Conservation (phyloP, 192 early-diverging fungal genomes). For the Polychytrium aggregatum region DNA sequence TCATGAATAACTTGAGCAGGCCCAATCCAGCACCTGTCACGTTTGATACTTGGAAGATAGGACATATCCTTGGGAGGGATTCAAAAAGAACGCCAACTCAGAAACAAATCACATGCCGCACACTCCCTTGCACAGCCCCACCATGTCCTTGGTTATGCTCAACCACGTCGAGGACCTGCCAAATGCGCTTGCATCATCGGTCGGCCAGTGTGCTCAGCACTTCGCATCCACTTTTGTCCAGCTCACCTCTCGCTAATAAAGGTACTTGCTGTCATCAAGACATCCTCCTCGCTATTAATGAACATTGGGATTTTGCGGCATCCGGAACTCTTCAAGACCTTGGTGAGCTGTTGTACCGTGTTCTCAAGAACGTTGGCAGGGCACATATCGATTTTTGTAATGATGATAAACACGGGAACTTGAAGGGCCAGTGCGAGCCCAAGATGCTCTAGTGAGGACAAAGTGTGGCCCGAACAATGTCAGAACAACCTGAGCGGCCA, state of each 20-base stretch:
- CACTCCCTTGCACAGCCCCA: too few species aligned
- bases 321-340: conserved; percentile 75
- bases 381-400: conserved; percentile 93
- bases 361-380: conserved; percentile 70
- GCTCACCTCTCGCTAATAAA: conserved; percentile 68
- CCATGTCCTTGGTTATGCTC: too few species aligned
- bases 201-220: too few species aligned
- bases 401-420: conserved; percentile 69
- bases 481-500: too few species aligned
- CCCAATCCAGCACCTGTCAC: conserved; percentile 72
- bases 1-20: conserved; percentile 70
- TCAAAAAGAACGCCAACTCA: not conserved
- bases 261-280: conserved; percentile 63
- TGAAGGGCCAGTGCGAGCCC: conserved; percentile 66
- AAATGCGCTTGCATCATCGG: too few species aligned
- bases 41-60: conserved; percentile 90
- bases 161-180: too few species aligned
- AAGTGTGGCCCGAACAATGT: too few species aligned
- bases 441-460: conserved; percentile 68
- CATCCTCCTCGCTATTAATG: conserved; percentile 60
- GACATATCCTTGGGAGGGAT: conserved; percentile 81
- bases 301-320: conserved; percentile 90
- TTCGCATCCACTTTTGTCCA: too few species aligned
- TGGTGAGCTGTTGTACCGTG: conserved; percentile 71
- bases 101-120: too few species aligned